phyloP scores from a whole-genome alignment of 345 rosid species.

The Adansonia digitata region DNA sequence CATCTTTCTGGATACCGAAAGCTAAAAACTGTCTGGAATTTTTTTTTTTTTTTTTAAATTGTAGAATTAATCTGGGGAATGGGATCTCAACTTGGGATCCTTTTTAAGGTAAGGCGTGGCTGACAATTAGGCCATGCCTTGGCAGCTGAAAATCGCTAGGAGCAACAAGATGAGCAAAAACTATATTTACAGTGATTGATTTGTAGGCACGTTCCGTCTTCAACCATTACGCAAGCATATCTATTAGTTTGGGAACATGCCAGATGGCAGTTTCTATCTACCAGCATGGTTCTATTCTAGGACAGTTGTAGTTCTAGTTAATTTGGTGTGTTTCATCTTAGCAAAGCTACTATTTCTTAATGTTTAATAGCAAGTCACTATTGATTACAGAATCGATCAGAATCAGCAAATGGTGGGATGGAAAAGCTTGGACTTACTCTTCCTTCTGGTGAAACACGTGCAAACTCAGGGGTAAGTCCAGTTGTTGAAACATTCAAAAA shows the following conservation, averaged over 20 bases:
- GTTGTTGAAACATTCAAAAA: constrained; percentile 19
- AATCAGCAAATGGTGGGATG: constrained; percentile 16
- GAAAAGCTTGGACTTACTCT: constrained; percentile 24
- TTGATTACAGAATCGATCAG: constrained; percentile 34
- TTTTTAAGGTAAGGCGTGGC: not conserved
- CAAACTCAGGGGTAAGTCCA: constrained; percentile 19
- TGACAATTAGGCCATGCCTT: not conserved
- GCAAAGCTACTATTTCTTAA: constrained; percentile 9
- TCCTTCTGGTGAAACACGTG: constrained; percentile 12
- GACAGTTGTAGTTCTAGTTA: constrained; percentile 4
- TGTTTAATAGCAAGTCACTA: not conserved
- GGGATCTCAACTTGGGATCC: not conserved
- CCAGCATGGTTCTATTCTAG: constrained; percentile 9
- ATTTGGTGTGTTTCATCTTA: not conserved
- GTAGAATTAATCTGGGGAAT: not conserved
- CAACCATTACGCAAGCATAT: not conserved
- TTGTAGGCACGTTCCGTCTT: not conserved
- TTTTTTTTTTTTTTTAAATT: not conserved
- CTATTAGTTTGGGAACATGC: not conserved
- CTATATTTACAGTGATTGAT: not conserved
- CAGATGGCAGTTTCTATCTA: not conserved
- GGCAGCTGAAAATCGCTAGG: not conserved
- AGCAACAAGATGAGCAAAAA: not conserved
- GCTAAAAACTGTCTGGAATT: too few relatives aligned
- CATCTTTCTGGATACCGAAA: not conserved